Evolutionary conservation across 164 flowering plant species (phyloP).

Genomic region (Berberis vulgaris): DNA sequence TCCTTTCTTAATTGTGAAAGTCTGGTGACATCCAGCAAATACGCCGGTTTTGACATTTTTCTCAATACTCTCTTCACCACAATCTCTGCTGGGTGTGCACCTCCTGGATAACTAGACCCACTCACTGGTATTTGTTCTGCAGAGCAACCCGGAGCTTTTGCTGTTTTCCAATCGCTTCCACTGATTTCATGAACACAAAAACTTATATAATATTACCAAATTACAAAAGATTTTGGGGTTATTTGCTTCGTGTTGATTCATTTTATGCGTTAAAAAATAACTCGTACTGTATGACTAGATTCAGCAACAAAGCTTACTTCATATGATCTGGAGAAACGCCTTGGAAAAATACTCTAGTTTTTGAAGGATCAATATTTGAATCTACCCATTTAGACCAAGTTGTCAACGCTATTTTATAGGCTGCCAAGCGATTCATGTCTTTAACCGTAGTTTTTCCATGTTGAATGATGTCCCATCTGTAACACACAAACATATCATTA

Average conservation of each 20-base stretch:
- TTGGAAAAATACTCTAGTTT: conserved; percentile 60
- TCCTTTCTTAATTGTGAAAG: conserved; percentile 34
- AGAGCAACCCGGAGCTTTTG: conserved; percentile 14
- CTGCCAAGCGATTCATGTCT: conserved; percentile 77
- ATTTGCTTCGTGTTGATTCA: neutral
- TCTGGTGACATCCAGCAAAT: conserved; percentile 28
- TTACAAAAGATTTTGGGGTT: neutral
- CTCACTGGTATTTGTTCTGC: conserved; percentile 18
- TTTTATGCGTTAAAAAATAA: too few species aligned
- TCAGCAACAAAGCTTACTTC: conserved; percentile 35
- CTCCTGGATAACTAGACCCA: conserved; percentile 27
- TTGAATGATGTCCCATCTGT: conserved; percentile 67
- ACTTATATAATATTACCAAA: too few species aligned
- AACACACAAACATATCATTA: neutral
- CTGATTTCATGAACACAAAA: neutral
- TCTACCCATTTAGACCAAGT: conserved; percentile 88
- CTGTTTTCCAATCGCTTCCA: conserved; percentile 9
- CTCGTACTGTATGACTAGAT: too few species aligned
- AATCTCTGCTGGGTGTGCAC: conserved; percentile 10
- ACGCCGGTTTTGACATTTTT: conserved; percentile 19
- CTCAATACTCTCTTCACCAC: neutral
- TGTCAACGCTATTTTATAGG: conserved; percentile 52
- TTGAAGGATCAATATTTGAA: conserved; percentile 44
- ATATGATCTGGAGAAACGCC: conserved; percentile 76
- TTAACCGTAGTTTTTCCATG: conserved; percentile 34